Conservation (phyloP, 768 basidiomycete species). For the Phlebiopsis gigantea region DNA sequence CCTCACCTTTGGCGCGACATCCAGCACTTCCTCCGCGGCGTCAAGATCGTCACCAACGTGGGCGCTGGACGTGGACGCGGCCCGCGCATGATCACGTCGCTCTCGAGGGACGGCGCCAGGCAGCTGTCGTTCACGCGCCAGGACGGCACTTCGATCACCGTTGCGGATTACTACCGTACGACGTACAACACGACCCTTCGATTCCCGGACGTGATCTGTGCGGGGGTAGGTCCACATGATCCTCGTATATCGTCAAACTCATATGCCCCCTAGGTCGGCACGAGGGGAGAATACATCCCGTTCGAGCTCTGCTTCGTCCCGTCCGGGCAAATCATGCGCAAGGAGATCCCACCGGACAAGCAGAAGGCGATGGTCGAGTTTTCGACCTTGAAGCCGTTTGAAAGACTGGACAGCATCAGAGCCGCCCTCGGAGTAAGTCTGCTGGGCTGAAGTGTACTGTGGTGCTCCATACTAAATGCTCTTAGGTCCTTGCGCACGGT, state of each 20-base stretch:
- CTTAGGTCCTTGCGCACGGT: slow-evolving; percentile 42
- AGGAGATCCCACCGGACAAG: slow-evolving; percentile 63
- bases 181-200: slow-evolving; percentile 47
- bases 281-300: slow-evolving; percentile 52
- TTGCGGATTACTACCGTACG: slow-evolving; percentile 55
- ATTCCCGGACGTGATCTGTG: slow-evolving; percentile 60
- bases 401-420: slow-evolving; percentile 49
- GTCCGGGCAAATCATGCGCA: slow-evolving; percentile 64
- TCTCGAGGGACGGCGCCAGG: slow-evolving; percentile 49
- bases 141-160: slow-evolving; percentile 49
- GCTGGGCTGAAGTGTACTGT: neutral
- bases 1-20: slow-evolving; percentile 49
- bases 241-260: neutral
- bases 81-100: slow-evolving; percentile 59
- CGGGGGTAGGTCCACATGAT: slow-evolving; percentile 43
- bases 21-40: slow-evolving; percentile 49
- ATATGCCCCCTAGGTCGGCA: slow-evolving; percentile 42
- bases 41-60: slow-evolving; percentile 34
- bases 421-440: slow-evolving; percentile 46
- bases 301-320: slow-evolving; percentile 61
- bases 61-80: slow-evolving; percentile 30
- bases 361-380: slow-evolving; percentile 60
- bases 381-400: slow-evolving; percentile 55
- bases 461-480: neutral
- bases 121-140: slow-evolving; percentile 50